Percentiles rank a stretch among this genome's conserved stretches.
These are phyloP conservation scores for Cydonia oblonga DNA, from an alignment of 331 rosid species.

Conservation along the genomic window DNA sequence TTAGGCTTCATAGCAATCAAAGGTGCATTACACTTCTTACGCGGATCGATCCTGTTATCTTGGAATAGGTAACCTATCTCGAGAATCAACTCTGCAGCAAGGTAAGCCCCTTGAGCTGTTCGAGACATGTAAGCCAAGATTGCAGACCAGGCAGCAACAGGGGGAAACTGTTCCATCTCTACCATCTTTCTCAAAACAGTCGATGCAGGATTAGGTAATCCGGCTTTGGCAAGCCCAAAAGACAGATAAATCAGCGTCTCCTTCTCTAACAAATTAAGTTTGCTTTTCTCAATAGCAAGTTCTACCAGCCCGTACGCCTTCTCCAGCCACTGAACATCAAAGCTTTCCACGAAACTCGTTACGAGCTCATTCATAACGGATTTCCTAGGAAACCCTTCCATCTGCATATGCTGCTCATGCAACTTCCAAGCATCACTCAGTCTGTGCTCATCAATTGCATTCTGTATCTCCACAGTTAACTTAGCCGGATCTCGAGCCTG, in stretches of 20 bases:
- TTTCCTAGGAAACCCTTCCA: conserved; percentile 65
- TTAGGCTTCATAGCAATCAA: conserved; percentile 70
- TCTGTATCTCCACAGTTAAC: conserved; percentile 35
- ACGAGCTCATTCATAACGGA: conserved; percentile 45
- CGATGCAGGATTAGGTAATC: conserved; percentile 51
- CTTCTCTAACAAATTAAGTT: conserved; percentile 54
- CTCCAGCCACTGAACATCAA: conserved; percentile 43
- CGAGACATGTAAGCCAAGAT: conserved; percentile 63
- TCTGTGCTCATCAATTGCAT: conserved; percentile 34
- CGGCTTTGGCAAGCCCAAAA: conserved; percentile 57
- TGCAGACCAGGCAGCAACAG: conserved; percentile 73
- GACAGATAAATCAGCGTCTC: conserved; percentile 64
- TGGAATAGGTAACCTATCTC: conserved; percentile 83
- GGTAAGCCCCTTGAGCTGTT: conserved; percentile 68
- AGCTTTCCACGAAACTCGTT: conserved; percentile 43
- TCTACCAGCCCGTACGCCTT: conserved; percentile 65
- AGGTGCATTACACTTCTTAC: conserved; percentile 62
- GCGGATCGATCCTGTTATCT: conserved; percentile 64
- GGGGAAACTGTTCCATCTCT: conserved; percentile 51
- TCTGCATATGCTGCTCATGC: not conserved
- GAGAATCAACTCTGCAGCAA: conserved; percentile 73
- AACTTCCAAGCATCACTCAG: conserved; percentile 17
- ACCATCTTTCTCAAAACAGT: conserved; percentile 62
- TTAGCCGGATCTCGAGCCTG: conserved; percentile 63
- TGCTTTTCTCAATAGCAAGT: conserved; percentile 41